Conservation (phyloP, 306 rosid genomes). For the Trifolium pratense region DNA sequence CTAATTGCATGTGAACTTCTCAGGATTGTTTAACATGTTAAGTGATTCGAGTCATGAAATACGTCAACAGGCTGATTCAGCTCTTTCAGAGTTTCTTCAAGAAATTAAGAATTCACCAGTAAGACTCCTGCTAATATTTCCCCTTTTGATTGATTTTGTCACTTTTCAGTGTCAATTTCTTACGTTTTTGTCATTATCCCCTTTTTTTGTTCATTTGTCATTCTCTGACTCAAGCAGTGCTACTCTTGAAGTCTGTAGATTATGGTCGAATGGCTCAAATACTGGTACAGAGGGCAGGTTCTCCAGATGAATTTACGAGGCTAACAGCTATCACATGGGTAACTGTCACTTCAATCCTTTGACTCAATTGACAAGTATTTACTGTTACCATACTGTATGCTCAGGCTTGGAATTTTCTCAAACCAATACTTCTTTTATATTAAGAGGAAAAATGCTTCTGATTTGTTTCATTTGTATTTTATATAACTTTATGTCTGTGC, state of each 20-base stretch:
- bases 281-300: slow-evolving; percentile 91
- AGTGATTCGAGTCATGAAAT: slow-evolving; percentile 98
- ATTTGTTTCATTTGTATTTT: slow-evolving; percentile 20
- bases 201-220: slow-evolving; percentile 73
- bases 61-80: slow-evolving; percentile 99
- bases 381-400: slow-evolving; percentile 21
- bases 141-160: slow-evolving; percentile 40
- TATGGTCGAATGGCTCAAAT: slow-evolving; percentile 99
- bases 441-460: slow-evolving; percentile 12
- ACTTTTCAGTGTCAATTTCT: slow-evolving; percentile 27
- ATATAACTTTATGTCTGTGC: slow-evolving; percentile 20
- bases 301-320: slow-evolving; percentile 91
- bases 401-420: slow-evolving; percentile 1
- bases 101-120: slow-evolving; percentile 99
- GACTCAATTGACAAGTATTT: slow-evolving; percentile 16
- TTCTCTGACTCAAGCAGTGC: slow-evolving; percentile 99
- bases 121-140: slow-evolving; percentile 54
- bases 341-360: slow-evolving; percentile 44
- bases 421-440: slow-evolving; percentile 7
- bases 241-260: slow-evolving; percentile 99
- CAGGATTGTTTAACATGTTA: slow-evolving; percentile 97
- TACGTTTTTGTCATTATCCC: slow-evolving; percentile 16
- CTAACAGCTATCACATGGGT: slow-evolving; percentile 97
- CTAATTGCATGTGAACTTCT: slow-evolving; percentile 43
- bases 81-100: slow-evolving; percentile 98